Evolutionary conservation across 75 land plant species (phyloP).

Genomic region (Selaginella tamariscina): DNA sequence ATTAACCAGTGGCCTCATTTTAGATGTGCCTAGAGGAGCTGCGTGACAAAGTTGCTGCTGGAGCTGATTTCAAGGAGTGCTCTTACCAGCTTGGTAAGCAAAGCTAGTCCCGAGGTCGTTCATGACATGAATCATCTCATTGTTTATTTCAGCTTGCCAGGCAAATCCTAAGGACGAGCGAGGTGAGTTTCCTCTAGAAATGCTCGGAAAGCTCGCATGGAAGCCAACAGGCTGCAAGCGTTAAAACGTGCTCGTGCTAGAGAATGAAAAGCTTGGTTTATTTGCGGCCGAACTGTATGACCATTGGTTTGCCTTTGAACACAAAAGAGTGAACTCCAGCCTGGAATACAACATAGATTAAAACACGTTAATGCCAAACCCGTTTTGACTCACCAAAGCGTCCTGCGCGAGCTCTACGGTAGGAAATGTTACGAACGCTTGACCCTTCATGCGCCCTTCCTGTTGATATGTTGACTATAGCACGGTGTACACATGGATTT

Average conservation of each 20-base stretch:
- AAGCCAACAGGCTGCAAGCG: constrained; percentile 69
- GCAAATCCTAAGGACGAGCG: too few relatives aligned
- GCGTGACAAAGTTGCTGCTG: constrained; percentile 52
- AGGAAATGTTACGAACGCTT: constrained; percentile 94
- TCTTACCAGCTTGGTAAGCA: too few relatives aligned
- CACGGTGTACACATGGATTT: too few relatives aligned
- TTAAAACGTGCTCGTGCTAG: constrained; percentile 56
- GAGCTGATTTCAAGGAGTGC: constrained; percentile 61
- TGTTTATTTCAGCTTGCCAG: too few relatives aligned
- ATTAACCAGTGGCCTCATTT: background rate
- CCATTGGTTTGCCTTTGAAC: constrained; percentile 88
- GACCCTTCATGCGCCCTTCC: constrained; percentile 42
- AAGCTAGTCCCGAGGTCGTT: too few relatives aligned
- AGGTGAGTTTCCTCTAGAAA: too few relatives aligned
- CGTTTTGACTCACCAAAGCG: constrained; percentile 55
- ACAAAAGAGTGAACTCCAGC: constrained; percentile 69
- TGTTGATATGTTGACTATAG: constrained; percentile 6
- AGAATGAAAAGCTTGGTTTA: background rate
- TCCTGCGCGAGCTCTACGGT: constrained; percentile 65
- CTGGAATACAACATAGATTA: constrained; percentile 25
- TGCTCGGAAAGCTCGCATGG: constrained; percentile 75
- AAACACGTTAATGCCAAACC: background rate
- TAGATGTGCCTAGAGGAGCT: constrained; percentile 57
- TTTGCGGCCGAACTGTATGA: constrained; percentile 91
- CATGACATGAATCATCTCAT: too few relatives aligned